Percentiles rank a stretch among this genome's conserved stretches.
These are phyloP conservation scores for Pythium scleroteichum DNA, from an alignment of 352 stramenopile species.

Conservation along the genomic window DNA sequence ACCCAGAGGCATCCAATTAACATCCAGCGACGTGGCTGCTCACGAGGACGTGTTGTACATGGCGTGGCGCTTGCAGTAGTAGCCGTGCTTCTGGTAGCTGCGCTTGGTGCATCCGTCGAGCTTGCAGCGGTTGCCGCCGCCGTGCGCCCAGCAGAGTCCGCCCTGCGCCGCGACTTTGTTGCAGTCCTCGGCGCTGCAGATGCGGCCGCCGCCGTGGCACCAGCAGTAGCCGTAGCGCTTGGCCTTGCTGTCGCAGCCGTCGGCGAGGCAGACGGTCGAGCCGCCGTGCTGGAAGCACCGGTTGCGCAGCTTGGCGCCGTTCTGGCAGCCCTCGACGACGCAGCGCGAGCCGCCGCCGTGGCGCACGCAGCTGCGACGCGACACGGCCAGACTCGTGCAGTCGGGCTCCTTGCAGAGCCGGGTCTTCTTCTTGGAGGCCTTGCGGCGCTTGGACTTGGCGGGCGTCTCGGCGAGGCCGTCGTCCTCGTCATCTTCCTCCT, in stretches of 20 bases:
- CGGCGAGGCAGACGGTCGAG: slow-evolving; percentile 37
- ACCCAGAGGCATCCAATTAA: no score
- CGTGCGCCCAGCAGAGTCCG: slow-evolving; percentile 45
- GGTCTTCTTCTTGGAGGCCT: slow-evolving; percentile 41
- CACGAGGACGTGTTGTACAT: slow-evolving; percentile 19
- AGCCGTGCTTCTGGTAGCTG: slow-evolving; percentile 51
- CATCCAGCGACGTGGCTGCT: no score
- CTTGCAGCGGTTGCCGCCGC: slow-evolving; percentile 46
- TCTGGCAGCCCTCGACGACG: slow-evolving; percentile 34
- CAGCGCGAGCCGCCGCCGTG: slow-evolving; percentile 45
- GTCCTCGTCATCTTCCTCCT: slow-evolving; percentile 11
- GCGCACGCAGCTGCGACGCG: slow-evolving; percentile 38
- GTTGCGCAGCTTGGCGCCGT: slow-evolving; percentile 45
- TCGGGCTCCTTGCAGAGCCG: slow-evolving; percentile 36
- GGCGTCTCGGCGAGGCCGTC: not conserved
- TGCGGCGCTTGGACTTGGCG: slow-evolving; percentile 14
- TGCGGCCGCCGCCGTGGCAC: slow-evolving; percentile 41
- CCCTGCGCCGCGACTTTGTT: slow-evolving; percentile 41
- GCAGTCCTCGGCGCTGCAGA: slow-evolving; percentile 39
- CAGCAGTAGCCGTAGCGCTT: slow-evolving; percentile 48
- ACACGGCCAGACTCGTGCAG: slow-evolving; percentile 41
- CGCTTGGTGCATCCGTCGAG: slow-evolving; percentile 47
- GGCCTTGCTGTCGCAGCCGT: slow-evolving; percentile 37
- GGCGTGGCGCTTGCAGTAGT: slow-evolving; percentile 47
- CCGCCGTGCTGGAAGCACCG: slow-evolving; percentile 47